Evolutionary conservation across 306 rosid genomes (phyloP).

Genomic region (Gastrolobium bilobum): DNA sequence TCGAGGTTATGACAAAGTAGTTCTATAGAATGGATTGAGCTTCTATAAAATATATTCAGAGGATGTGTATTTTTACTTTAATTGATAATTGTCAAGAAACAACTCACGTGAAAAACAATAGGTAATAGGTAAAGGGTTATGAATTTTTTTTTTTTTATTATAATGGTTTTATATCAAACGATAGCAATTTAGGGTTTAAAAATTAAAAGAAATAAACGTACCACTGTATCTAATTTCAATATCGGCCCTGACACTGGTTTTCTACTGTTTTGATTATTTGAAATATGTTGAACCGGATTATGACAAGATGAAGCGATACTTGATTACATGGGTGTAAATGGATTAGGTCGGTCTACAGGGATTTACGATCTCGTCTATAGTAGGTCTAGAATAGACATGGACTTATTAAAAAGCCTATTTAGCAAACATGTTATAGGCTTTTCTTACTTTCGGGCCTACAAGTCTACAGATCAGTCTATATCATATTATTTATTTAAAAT

Average conservation of each 20-base stretch:
- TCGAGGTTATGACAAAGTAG: background rate
- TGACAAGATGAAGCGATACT: conserved; percentile 1
- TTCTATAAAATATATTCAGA: background rate
- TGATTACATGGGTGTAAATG: background rate
- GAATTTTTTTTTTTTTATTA: background rate
- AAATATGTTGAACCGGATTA: background rate
- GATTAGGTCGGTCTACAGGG: too few relatives aligned
- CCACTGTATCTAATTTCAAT: background rate
- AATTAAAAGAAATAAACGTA: background rate
- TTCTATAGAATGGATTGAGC: background rate
- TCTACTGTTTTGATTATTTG: background rate
- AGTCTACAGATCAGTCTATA: too few relatives aligned
- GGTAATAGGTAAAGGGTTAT: background rate
- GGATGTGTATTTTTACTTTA: background rate
- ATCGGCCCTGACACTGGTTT: background rate
- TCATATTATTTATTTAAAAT: too few relatives aligned
- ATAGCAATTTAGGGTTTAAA: too few relatives aligned
- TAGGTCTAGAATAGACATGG: too few relatives aligned
- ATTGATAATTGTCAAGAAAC: conserved; percentile 5
- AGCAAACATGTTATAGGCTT: too few relatives aligned
- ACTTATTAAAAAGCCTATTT: too few relatives aligned
- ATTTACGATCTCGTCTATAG: too few relatives aligned
- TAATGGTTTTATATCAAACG: background rate
- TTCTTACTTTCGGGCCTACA: too few relatives aligned
- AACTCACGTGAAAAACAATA: background rate